These are phyloP conservation scores for Pyrenophora graminea DNA, from an alignment of 2,329 filamentous ascomycete genomes.

Conservation along the genomic window DNA sequence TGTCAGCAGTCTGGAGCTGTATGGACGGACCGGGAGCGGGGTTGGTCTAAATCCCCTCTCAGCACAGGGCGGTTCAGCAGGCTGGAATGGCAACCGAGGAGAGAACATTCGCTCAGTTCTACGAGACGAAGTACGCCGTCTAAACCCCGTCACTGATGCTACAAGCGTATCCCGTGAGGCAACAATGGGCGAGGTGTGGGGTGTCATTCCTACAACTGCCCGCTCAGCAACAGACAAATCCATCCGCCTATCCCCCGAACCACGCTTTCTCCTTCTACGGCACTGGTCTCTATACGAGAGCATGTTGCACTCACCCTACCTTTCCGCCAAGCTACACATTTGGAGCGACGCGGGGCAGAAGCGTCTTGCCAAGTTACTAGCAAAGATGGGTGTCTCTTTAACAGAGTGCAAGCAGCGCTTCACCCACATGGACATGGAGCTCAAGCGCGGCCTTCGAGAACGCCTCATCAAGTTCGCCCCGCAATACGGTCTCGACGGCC, in stretches of 20 bases:
- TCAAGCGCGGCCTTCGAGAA: conserved; percentile 84
- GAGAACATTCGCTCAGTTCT: conserved; percentile 83
- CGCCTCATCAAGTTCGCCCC: conserved; percentile 90
- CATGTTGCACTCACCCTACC: conserved; percentile 95
- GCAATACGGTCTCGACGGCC: conserved; percentile 89
- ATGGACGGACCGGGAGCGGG: conserved; percentile 81
- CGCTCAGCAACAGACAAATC: conserved; percentile 87
- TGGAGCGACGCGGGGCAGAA: conserved; percentile 92
- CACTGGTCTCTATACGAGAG: conserved; percentile 99
- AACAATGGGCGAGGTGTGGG: conserved; percentile 67
- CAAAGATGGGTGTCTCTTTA: conserved; percentile 96
- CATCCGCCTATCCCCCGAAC: conserved; percentile 91
- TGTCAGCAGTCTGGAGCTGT: conserved; percentile 90
- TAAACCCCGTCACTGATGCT: conserved; percentile 75
- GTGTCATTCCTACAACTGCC: conserved; percentile 87
- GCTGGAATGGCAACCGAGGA: conserved; percentile 81
- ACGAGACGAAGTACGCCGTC: conserved; percentile 87
- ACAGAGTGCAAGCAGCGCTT: conserved; percentile 95
- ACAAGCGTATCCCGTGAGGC: conserved; percentile 63
- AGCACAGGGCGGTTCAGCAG: conserved; percentile 60
- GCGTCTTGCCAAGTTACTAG: conserved; percentile 87
- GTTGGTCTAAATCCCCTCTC: conserved; percentile 66
- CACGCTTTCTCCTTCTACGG: conserved; percentile 85
- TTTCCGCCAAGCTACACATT: conserved; percentile 87
- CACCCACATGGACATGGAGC: conserved; percentile 96